phyloP scores from a whole-genome alignment of 2,329 filamentous ascomycete species.

The Neonectria hederae region DNA sequence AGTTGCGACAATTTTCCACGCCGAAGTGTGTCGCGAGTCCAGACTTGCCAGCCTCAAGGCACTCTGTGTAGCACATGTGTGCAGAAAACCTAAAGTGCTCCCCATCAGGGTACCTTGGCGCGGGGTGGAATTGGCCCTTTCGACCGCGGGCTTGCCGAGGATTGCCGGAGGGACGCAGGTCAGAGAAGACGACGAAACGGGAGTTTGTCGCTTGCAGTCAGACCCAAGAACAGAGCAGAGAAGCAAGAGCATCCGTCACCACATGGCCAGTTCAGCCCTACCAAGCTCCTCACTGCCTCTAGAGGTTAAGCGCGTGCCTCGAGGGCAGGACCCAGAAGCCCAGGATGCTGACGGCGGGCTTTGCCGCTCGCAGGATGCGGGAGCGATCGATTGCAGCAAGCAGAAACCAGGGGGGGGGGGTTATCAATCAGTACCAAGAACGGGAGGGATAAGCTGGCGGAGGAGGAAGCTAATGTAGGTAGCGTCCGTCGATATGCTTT shows the following conservation, averaged over 20 bases:
- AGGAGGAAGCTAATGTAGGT: constrained; percentile 17
- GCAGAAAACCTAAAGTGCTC: too few relatives aligned
- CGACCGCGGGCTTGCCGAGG: constrained; percentile 7
- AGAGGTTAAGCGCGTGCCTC: constrained; percentile 41
- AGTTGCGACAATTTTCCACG: too few relatives aligned
- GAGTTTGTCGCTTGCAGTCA: neutral
- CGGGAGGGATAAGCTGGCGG: constrained; percentile 2
- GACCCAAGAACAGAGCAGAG: neutral
- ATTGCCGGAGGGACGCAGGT: constrained; percentile 5
- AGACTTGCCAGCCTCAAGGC: too few relatives aligned
- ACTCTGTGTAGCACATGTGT: neutral
- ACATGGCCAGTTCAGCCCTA: constrained; percentile 34
- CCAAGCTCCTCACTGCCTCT: constrained; percentile 36
- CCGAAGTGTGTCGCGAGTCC: too few relatives aligned
- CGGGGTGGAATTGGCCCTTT: neutral
- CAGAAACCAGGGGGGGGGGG: constrained; percentile 13
- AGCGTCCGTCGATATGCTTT: constrained; percentile 12
- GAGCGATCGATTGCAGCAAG: constrained; percentile 21
- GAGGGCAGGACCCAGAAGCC: constrained; percentile 29
- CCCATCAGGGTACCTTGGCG: neutral
- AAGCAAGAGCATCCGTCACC: neutral
- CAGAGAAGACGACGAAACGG: neutral
- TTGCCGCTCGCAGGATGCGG: constrained; percentile 38
- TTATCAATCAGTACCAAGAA: constrained; percentile 23
- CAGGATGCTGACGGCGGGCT: constrained; percentile 37